These are phyloP conservation scores for Endothia cerciana DNA, from an alignment of 2,329 filamentous ascomycete species.

Conservation along the genomic window DNA sequence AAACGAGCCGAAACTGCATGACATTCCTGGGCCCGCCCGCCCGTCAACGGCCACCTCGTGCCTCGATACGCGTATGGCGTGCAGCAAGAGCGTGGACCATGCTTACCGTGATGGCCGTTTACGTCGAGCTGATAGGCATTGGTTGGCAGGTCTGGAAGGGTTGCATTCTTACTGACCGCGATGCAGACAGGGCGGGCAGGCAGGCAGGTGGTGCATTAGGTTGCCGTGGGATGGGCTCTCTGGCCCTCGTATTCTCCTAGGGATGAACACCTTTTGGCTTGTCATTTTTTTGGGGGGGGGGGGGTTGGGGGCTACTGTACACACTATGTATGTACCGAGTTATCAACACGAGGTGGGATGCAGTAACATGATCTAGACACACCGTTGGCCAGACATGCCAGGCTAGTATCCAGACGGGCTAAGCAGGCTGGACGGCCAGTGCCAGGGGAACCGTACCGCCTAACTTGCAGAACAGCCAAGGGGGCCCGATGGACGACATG, in stretches of 20 bases:
- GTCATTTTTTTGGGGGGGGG: no score
- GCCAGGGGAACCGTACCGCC: neutral
- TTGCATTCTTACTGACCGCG: neutral
- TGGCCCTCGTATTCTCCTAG: neutral
- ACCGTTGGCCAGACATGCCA: neutral
- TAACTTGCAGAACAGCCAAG: neutral
- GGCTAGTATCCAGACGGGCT: neutral
- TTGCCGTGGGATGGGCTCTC: neutral
- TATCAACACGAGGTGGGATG: constrained; percentile 3
- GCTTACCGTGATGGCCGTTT: neutral
- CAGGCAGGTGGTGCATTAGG: neutral
- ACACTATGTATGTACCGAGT: neutral
- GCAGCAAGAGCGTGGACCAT: no score
- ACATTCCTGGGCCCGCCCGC: neutral
- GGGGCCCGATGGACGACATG: neutral
- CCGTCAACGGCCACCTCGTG: neutral
- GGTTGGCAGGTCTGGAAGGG: neutral
- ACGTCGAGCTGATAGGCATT: neutral
- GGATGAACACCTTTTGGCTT: neutral
- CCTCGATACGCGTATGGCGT: neutral
- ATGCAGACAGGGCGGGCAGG: neutral
- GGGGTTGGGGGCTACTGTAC: neutral
- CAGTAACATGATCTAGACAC: neutral
- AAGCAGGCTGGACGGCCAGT: neutral
- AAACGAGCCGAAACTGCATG: neutral